Evolutionary conservation across 2,329 filamentous ascomycete species (phyloP), one percentile per base, ranked within the genome.

Genomic region (Podosphaera xanthii): DNA sequence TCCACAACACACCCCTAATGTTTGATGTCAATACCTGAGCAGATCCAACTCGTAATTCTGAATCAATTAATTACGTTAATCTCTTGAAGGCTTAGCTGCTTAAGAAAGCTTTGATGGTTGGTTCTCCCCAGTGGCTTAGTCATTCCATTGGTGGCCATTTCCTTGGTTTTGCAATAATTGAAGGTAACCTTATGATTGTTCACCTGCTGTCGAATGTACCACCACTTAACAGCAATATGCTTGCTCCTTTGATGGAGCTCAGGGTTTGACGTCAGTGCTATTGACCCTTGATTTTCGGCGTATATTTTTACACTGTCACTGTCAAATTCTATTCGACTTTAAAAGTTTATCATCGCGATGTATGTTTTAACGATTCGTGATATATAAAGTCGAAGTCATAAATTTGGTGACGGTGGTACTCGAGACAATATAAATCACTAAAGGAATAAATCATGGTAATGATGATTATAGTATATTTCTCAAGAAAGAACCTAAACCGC

Each of bases 161-260:
- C 36, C 36, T 40, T 40, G 1, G 54, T 57, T 14, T 46, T 57
- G 30, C 54, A 57, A 9, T 57, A 57, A 3, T 35, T 44, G 10
- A 57, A 33, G 7, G 10, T 9, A 3, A 57, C 36, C 33, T 57
- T n/a, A 22, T 44, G 5, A n/a, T 35, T 44, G 34, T 57, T 34
- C 30, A 46, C 38, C 6, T 35, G 54, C 4, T 57, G 31, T 2
- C 38, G 40, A 7, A 57, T 57, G 42, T 57, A 57, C 54, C 54
- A 31, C 40, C 36, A 57, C 44, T 57, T 57, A 22, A 57, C 54
- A 33, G 36, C 36, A 12, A 57, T 57, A 57, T 57, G 54, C 34
- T 57, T 57, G 33, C 54, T 57, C 33, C 54, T 5, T 33, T 57
- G 54, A n/a, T 57, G 54, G 14, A 57, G 38, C 38, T 57, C 54